Evolutionary conservation across 257 asterid genomes (phyloP).

Genomic region (Buddleja alternifolia): DNA sequence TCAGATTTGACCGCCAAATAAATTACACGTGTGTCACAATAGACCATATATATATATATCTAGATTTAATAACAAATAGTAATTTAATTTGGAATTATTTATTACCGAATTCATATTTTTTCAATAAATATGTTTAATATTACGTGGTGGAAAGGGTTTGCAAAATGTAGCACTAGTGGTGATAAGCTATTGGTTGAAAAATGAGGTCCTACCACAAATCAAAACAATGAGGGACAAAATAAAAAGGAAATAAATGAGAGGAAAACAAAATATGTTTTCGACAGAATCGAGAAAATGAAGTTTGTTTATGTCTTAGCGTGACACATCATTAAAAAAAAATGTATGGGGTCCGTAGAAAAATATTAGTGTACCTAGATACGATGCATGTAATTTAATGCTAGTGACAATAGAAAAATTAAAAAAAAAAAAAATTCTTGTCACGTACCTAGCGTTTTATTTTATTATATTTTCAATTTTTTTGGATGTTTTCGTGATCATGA

Average conservation of each 20-base stretch:
- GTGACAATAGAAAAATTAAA: background rate
- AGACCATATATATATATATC: too few relatives aligned
- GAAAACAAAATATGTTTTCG: constrained; percentile 26
- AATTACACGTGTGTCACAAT: too few relatives aligned
- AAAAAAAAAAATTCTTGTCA: background rate
- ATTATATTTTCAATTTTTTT: too few relatives aligned
- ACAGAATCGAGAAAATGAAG: constrained; percentile 39
- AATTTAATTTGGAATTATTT: constrained; percentile 14
- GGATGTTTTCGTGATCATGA: too few relatives aligned
- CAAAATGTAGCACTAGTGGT: constrained; percentile 29
- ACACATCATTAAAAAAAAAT: background rate
- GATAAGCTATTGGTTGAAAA: constrained; percentile 40
- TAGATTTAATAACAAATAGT: too few relatives aligned
- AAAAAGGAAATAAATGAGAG: constrained; percentile 15
- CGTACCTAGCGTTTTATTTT: too few relatives aligned
- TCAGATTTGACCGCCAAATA: too few relatives aligned
- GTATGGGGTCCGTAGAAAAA: constrained; percentile 37
- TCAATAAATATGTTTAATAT: constrained; percentile 23
- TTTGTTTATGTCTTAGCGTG: constrained; percentile 36
- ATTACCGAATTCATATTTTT: background rate
- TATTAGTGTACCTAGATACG: constrained; percentile 23
- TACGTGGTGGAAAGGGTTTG: constrained; percentile 43
- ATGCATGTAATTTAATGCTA: constrained; percentile 33
- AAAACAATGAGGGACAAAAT: constrained; percentile 31
- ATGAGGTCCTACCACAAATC: constrained; percentile 36